phyloP scores from a whole-genome alignment of 1,139 yeast genomes.

The Suhomyces kunorum region DNA sequence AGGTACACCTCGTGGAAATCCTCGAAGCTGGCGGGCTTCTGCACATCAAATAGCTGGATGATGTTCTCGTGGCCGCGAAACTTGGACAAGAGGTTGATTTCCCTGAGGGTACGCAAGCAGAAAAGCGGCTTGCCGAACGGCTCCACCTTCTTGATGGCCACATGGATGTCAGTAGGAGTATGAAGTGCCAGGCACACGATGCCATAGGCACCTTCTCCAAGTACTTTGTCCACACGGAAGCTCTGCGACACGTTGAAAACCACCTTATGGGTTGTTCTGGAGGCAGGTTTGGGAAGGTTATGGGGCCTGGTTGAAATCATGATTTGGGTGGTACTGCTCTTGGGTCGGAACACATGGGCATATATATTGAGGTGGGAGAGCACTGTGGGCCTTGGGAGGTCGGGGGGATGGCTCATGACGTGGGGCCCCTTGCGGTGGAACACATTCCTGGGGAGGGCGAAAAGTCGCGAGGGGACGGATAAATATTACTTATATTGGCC shows the following conservation, averaged over 20 bases:
- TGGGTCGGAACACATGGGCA: slow-evolving; percentile 4
- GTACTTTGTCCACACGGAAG: slow-evolving; percentile 44
- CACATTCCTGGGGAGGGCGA: neutral
- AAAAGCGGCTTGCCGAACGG: slow-evolving; percentile 42
- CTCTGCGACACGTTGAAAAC: slow-evolving; percentile 25
- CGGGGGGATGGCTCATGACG: slow-evolving; percentile 1
- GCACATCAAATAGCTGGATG: slow-evolving; percentile 40
- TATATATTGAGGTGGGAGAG: slow-evolving; percentile 9
- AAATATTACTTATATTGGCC: slow-evolving; percentile 4
- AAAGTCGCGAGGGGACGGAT: neutral
- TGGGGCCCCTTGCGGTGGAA: neutral
- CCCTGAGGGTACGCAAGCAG: slow-evolving; percentile 45
- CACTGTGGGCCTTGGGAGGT: slow-evolving; percentile 1
- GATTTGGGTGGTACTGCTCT: neutral
- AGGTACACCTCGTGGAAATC: slow-evolving; percentile 65
- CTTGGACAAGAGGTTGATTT: slow-evolving; percentile 37
- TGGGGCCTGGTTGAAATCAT: slow-evolving; percentile 11
- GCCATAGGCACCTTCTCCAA: slow-evolving; percentile 52
- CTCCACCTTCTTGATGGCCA: slow-evolving; percentile 45
- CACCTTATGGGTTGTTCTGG: slow-evolving; percentile 14
- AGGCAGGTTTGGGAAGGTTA: slow-evolving; percentile 1
- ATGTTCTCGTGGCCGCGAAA: slow-evolving; percentile 46
- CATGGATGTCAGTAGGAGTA: slow-evolving; percentile 38
- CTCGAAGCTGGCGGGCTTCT: slow-evolving; percentile 35
- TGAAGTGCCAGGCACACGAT: slow-evolving; percentile 45